A percentile compares a stretch with the other conserved stretches of the same genome.
Conservation (phyloP, 2,329 filamentous ascomycete genomes). For the Aspergillus sp. region DNA sequence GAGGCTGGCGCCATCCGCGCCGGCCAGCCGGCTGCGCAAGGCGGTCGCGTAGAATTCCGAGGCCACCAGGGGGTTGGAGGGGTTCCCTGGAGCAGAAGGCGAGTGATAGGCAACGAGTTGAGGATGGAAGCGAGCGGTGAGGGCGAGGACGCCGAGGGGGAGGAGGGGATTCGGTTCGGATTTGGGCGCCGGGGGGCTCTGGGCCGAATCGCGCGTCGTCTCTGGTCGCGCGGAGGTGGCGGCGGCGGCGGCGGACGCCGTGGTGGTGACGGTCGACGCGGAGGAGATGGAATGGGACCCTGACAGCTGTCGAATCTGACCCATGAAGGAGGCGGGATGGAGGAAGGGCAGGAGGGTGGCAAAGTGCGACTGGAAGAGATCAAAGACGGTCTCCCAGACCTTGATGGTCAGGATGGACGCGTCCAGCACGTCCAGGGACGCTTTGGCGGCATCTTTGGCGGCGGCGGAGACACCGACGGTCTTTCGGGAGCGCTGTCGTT, state of each 20-base stretch:
- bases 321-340: conserved; percentile 54
- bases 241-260: not conserved
- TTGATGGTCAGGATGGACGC: conserved; percentile 51
- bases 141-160: conserved; percentile 55
- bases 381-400: conserved; percentile 58
- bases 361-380: conserved; percentile 59
- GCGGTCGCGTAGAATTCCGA: conserved; percentile 57
- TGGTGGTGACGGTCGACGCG: conserved; percentile 16
- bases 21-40: conserved; percentile 48
- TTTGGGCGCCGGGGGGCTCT: conserved; percentile 26
- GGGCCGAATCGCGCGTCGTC: conserved; percentile 25
- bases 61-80: conserved; percentile 50
- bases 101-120: conserved; percentile 50
- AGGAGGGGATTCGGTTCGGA: conserved; percentile 47
- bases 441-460: conserved; percentile 31
- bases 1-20: conserved; percentile 41
- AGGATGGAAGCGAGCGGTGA: conserved; percentile 57
- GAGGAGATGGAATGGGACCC: conserved; percentile 17
- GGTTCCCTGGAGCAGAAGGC: conserved; percentile 40
- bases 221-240: conserved; percentile 4
- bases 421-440: conserved; percentile 47
- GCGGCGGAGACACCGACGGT: conserved; percentile 27
- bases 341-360: conserved; percentile 58
- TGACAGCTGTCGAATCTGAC: conserved; percentile 45
- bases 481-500: conserved; percentile 41